phyloP scores from a whole-genome alignment of 495 filamentous ascomycete genomes.

The Choiromyces venosus region DNA sequence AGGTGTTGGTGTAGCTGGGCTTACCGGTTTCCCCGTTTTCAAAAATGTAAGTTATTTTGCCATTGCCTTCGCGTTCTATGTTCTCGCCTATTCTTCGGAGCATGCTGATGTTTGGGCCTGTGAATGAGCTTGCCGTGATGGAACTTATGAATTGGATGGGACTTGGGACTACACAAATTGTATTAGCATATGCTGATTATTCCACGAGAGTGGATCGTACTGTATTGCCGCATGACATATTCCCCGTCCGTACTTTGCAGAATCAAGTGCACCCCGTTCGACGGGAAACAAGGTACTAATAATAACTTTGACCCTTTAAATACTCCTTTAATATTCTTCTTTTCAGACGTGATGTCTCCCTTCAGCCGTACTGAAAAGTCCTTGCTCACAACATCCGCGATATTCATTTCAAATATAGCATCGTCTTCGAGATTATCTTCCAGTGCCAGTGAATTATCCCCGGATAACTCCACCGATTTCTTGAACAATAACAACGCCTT shows the following conservation, averaged over 20 bases:
- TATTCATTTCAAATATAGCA: slow-evolving; percentile 35
- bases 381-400: slow-evolving; percentile 22
- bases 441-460: slow-evolving; percentile 22
- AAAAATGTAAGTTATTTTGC: slow-evolving; percentile 28
- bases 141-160: slow-evolving; percentile 34
- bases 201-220: not conserved
- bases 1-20: not conserved
- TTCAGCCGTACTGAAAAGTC: slow-evolving; percentile 21
- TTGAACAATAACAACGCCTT: slow-evolving; percentile 30
- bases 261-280: slow-evolving; percentile 31
- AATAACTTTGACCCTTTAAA: slow-evolving; percentile 30
- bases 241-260: slow-evolving; percentile 32
- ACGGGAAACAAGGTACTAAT: slow-evolving; percentile 25
- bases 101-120: slow-evolving; percentile 26
- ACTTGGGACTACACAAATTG: slow-evolving; percentile 7
- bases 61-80: slow-evolving; percentile 21
- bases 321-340: slow-evolving; percentile 14
- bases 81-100: slow-evolving; percentile 8
- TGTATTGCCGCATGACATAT: slow-evolving; percentile 36
- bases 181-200: not conserved
- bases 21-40: slow-evolving; percentile 22
- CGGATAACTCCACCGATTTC: slow-evolving; percentile 28
- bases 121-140: slow-evolving; percentile 26
- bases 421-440: slow-evolving; percentile 24
- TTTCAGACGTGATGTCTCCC: slow-evolving; percentile 13